A percentile compares a stretch with the other conserved stretches of the same genome.
Conservation (phyloP, 345 rosid species). For the Arabis hirsuta region DNA sequence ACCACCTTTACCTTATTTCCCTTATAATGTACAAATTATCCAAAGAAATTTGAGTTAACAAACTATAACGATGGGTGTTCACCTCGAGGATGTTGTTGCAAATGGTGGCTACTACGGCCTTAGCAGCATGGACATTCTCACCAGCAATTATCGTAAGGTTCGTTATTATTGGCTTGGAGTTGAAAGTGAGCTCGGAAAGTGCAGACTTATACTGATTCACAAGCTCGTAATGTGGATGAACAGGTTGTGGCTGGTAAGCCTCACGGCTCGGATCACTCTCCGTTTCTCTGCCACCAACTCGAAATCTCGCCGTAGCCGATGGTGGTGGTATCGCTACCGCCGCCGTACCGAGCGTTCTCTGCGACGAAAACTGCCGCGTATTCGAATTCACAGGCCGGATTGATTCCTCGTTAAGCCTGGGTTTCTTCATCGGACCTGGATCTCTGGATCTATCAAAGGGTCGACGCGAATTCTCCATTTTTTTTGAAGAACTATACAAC, state of each 20-base stretch:
- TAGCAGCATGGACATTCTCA: conserved; percentile 87
- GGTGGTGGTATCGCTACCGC: conserved; percentile 4
- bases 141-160: conserved; percentile 97
- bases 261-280: conserved; percentile 61
- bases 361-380: conserved; percentile 50
- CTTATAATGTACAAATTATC: conserved; percentile 48
- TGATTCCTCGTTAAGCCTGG: conserved; percentile 62
- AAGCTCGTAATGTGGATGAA: conserved; percentile 82
- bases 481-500: conserved; percentile 39
- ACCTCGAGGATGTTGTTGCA: conserved; percentile 96
- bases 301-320: conserved; percentile 37
- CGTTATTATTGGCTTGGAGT: conserved; percentile 96
- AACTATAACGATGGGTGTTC: conserved; percentile 47
- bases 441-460: conserved; percentile 90
- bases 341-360: conserved; percentile 47
- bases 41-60: conserved; percentile 25
- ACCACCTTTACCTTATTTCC: conserved; percentile 20
- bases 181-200: conserved; percentile 88
- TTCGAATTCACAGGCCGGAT: conserved; percentile 44
- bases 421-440: conserved; percentile 61
- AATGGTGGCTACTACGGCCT: conserved; percentile 72
- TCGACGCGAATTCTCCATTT: conserved; percentile 80
- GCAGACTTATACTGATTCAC: conserved; percentile 90
- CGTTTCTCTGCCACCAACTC: conserved; percentile 49
- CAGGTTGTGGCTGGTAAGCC: conserved; percentile 80